phyloP scores from a whole-genome alignment of 2,329 filamentous ascomycete genomes.

The Diplocarpon mali region DNA sequence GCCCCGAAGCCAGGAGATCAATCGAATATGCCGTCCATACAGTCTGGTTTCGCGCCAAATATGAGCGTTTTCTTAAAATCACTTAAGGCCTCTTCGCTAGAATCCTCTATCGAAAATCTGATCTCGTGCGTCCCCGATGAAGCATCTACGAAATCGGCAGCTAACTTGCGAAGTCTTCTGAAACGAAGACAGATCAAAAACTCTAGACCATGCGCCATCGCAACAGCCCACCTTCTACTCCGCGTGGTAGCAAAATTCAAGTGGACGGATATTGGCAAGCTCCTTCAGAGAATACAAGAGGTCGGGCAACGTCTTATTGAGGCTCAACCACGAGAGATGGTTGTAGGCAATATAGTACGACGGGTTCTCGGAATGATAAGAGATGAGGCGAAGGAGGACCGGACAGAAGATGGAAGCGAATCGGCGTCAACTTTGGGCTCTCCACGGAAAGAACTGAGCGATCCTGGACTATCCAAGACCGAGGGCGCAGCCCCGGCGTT shows the following conservation, averaged over 20 bases:
- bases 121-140: conserved; percentile 49
- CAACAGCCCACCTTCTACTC: conserved; percentile 79
- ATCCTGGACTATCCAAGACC: conserved; percentile 8
- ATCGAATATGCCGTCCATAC: conserved; percentile 38
- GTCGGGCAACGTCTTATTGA: conserved; percentile 65
- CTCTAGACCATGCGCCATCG: conserved; percentile 79
- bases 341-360: conserved; percentile 88
- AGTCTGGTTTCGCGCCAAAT: conserved; percentile 51
- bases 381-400: conserved; percentile 76
- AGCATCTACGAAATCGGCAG: not conserved
- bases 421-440: conserved; percentile 23
- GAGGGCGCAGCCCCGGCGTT: conserved; percentile 12
- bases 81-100: conserved; percentile 63
- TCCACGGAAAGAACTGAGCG: conserved; percentile 16
- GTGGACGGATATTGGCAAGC: conserved; percentile 63
- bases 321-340: conserved; percentile 82
- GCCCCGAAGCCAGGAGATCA: not conserved
- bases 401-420: conserved; percentile 41
- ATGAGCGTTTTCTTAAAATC: conserved; percentile 70
- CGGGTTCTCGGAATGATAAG: conserved; percentile 83
- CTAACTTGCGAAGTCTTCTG: conserved; percentile 46
- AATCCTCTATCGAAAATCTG: conserved; percentile 73
- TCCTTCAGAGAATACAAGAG: conserved; percentile 69
- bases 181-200: conserved; percentile 85
- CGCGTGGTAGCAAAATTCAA: conserved; percentile 76